These are phyloP conservation scores for Brettanomyces custersianus DNA, from an alignment of 805 yeast genomes.

Conservation along the genomic window DNA sequence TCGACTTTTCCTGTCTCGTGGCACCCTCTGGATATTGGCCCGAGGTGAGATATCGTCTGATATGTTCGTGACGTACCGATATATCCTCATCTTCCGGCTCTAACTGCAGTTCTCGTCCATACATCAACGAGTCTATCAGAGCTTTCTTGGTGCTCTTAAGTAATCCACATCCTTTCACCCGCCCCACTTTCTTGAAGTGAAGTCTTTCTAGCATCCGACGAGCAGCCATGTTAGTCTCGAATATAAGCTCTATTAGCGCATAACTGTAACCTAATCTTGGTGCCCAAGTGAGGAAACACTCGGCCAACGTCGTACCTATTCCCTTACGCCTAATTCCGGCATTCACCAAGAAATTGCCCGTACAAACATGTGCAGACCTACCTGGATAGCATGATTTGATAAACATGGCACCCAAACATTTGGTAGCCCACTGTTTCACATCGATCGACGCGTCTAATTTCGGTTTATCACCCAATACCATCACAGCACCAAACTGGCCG, in stretches of 20 bases:
- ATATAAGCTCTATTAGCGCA: constrained; percentile 74
- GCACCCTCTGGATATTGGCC: constrained; percentile 82
- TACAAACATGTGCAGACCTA: constrained; percentile 85
- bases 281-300: constrained; percentile 86
- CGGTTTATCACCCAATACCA: constrained; percentile 68
- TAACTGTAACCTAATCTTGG: constrained; percentile 82
- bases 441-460: constrained; percentile 30
- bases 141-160: constrained; percentile 66
- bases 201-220: constrained; percentile 68
- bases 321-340: constrained; percentile 91
- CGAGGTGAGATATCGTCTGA: constrained; percentile 68
- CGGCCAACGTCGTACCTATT: constrained; percentile 77
- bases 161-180: constrained; percentile 80
- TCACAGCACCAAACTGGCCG: constrained; percentile 68
- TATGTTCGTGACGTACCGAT: constrained; percentile 46
- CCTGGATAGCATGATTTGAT: constrained; percentile 90
- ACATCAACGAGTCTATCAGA: constrained; percentile 81
- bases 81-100: constrained; percentile 17
- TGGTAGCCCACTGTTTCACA: constrained; percentile 78
- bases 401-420: constrained; percentile 81
- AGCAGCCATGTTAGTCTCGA: constrained; percentile 81
- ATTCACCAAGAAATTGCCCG: constrained; percentile 81
- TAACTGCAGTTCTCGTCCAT: constrained; percentile 70
- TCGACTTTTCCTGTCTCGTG: constrained; percentile 78
- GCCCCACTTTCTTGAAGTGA: constrained; percentile 71